These are phyloP conservation scores for Coemansia aciculifera DNA, from an alignment of 192 early-diverging fungal genomes.

Conservation along the genomic window DNA sequence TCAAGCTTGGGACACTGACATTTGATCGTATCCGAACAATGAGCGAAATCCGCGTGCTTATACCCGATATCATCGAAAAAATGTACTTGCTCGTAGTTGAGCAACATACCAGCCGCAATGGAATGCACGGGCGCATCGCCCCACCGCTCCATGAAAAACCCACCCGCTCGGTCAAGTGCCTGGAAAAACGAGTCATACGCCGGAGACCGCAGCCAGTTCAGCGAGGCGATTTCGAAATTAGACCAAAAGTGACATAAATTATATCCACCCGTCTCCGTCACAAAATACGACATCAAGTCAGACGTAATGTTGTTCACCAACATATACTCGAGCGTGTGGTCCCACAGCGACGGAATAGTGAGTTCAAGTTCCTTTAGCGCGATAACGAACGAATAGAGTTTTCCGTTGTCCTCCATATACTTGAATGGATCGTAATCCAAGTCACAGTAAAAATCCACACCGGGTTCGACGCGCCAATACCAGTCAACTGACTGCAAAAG, in stretches of 20 bases:
- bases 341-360: conserved; percentile 61
- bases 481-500: conserved; percentile 70
- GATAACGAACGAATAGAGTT: conserved; percentile 70
- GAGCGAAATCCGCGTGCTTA: conserved; percentile 45
- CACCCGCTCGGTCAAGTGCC: conserved; percentile 64
- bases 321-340: conserved; percentile 49
- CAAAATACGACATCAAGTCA: conserved; percentile 47
- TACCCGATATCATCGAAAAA: conserved; percentile 79
- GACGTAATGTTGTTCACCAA: conserved; percentile 25
- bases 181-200: conserved; percentile 64
- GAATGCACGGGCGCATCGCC: conserved; percentile 81
- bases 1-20: conserved; percentile 39
- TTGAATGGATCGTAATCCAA: conserved; percentile 81
- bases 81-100: conserved; percentile 59
- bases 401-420: conserved; percentile 73
- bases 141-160: conserved; percentile 81
- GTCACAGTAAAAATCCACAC: conserved; percentile 79
- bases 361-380: conserved; percentile 55
- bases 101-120: conserved; percentile 59
- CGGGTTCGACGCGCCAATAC: conserved; percentile 90
- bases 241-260: conserved; percentile 80
- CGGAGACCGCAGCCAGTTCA: conserved; percentile 61
- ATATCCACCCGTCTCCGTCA: conserved; percentile 44
- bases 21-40: conserved; percentile 32
- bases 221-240: conserved; percentile 77